phyloP scores from a whole-genome alignment of 164 flowering plant genomes.

The Santalum album region DNA sequence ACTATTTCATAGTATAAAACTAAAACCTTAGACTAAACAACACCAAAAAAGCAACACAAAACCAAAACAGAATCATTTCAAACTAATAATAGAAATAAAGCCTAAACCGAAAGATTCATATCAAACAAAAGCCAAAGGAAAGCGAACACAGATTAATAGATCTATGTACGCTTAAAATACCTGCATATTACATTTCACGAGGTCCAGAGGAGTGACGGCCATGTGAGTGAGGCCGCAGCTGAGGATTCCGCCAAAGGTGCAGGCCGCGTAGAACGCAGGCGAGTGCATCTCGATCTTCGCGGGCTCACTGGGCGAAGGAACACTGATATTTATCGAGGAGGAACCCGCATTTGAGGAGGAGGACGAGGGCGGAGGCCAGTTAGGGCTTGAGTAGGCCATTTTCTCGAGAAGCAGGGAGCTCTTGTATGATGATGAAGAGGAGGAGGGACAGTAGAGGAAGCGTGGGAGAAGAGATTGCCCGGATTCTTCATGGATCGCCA shows the following conservation, averaged over 20 bases:
- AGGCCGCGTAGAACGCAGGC: slow-evolving; percentile 68
- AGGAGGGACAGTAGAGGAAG: slow-evolving; percentile 44
- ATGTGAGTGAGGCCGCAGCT: slow-evolving; percentile 83
- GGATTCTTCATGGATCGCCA: slow-evolving; percentile 35
- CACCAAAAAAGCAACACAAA: too few relatives aligned
- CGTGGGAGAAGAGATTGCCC: slow-evolving; percentile 41
- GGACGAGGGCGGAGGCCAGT: slow-evolving; percentile 6
- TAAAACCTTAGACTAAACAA: too few relatives aligned
- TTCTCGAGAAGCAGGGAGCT: slow-evolving; percentile 12
- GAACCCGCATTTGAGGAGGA: slow-evolving; percentile 7
- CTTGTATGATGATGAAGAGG: slow-evolving; percentile 4
- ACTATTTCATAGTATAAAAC: too few relatives aligned
- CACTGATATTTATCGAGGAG: slow-evolving; percentile 22
- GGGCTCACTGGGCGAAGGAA: slow-evolving; percentile 59
- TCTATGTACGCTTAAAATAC: slow-evolving; percentile 9
- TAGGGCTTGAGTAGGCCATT: slow-evolving; percentile 7
- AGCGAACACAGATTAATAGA: neutral
- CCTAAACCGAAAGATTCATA: too few relatives aligned
- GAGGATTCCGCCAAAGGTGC: slow-evolving; percentile 67
- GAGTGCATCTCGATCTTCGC: slow-evolving; percentile 81
- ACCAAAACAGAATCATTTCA: too few relatives aligned
- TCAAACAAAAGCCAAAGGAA: too few relatives aligned
- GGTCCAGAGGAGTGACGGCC: slow-evolving; percentile 90
- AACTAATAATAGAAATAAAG: too few relatives aligned
- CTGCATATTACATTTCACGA: slow-evolving; percentile 96